Conservation (phyloP, 2,329 filamentous ascomycete genomes). For the Cercospora beticola region DNA sequence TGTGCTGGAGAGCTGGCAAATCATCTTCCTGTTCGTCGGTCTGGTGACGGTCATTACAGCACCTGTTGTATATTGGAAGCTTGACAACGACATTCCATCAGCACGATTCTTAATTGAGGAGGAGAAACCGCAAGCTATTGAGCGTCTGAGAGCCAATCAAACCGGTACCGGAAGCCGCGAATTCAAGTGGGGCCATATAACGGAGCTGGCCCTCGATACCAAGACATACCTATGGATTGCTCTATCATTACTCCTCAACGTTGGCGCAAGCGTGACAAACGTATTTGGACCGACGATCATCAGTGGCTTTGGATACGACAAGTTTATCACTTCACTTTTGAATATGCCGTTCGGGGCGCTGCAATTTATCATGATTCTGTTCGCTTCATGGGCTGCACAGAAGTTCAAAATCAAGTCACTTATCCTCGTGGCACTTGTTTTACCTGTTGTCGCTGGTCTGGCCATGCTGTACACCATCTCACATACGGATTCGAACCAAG, state of each 20-base stretch:
- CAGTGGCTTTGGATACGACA: slow-evolving; percentile 59
- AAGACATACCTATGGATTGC: slow-evolving; percentile 60
- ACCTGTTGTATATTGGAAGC: slow-evolving; percentile 59
- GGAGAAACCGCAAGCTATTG: slow-evolving; percentile 50
- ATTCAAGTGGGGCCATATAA: slow-evolving; percentile 48
- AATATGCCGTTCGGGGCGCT: slow-evolving; percentile 67
- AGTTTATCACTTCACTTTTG: slow-evolving; percentile 58
- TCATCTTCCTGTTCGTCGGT: slow-evolving; percentile 51
- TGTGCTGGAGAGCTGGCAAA: slow-evolving; percentile 32
- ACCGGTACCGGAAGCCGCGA: slow-evolving; percentile 49
- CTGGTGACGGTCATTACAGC: slow-evolving; percentile 59
- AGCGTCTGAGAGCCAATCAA: slow-evolving; percentile 53
- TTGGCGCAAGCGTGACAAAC: slow-evolving; percentile 63
- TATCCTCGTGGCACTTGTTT: slow-evolving; percentile 54
- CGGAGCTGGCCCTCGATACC: slow-evolving; percentile 45
- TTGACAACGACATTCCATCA: slow-evolving; percentile 60
- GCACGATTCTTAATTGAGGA: slow-evolving; percentile 50
- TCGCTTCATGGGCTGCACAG: slow-evolving; percentile 59
- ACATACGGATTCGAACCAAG: slow-evolving; percentile 44
- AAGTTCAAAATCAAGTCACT: slow-evolving; percentile 58
- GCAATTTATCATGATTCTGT: slow-evolving; percentile 60
- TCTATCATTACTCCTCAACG: slow-evolving; percentile 62
- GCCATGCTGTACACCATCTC: slow-evolving; percentile 58
- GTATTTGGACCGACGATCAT: slow-evolving; percentile 66
- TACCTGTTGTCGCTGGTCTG: slow-evolving; percentile 62